Base-by-base conservation (phyloP, 2,329 filamentous ascomycete species). In the Fusarium sp. region DNA sequence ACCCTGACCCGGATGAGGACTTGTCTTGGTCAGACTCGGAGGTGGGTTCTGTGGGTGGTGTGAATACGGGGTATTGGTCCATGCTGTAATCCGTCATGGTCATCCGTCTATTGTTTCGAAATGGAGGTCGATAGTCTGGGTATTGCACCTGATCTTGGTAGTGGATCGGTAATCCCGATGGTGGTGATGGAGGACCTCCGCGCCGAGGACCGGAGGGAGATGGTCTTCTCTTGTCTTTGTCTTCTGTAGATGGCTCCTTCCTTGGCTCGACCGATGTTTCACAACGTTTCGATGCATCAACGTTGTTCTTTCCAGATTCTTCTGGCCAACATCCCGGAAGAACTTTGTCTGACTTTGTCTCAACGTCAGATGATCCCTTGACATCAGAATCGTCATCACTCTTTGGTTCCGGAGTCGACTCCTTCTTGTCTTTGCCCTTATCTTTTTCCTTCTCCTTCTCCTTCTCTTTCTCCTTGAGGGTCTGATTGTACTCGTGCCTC, bases 1-100 rank as follows among this genome's bases (percentile, higher is more conserved):
- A 70, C n/a, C 71, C 65, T 11, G 72, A 69, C 37, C 70, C 74
- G 18, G 72, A 74, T 48, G 72, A 65, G 19, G 73, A 62, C 23
- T 58, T 61, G 45, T 66, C 46, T 9, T 59, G 31, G 7, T 70
- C 66, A 3, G 68, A 64, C 21, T 69, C 60, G 8, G 54, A 54
- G 3, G 53, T 50, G 18, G 66, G 55, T 16, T 73, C 68, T 6
- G 59, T 65, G 14, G 69, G 48, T 37, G 69, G 57, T 11, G 72
- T 71, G 8, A 65, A 42, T 12, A 62, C 51, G 13, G 64, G 64
- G 30, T 71, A 52, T 12, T 61, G 53, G 31, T 69, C 64, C 13
- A 64, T 56, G 43, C 59, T 68, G 37, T 58, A 62, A 30, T 55
- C 57, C 14, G 72, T 64, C 23, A 52, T 26, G 49, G 53, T 45